Percentiles rank a stretch among this genome's conserved stretches.
Evolutionary conservation across 2,329 filamentous ascomycete genomes (phyloP).

Genomic region (Macrophomina phaseolina): DNA sequence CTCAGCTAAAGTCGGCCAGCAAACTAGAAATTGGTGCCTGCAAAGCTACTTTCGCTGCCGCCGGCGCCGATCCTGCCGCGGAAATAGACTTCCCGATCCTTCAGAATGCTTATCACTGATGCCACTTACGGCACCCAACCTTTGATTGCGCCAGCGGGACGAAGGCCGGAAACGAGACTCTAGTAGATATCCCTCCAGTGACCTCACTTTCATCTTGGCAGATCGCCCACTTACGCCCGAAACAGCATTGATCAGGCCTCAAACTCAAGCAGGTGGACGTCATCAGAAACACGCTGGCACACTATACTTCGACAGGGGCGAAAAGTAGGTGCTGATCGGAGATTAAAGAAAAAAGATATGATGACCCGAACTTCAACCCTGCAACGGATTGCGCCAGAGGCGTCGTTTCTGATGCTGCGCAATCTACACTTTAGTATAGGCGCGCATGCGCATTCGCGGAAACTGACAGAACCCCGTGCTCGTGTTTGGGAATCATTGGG

Average conservation of each 20-base stretch:
- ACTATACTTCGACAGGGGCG: not conserved
- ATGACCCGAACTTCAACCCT: not conserved
- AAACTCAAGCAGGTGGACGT: not conserved
- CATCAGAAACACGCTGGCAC: not conserved
- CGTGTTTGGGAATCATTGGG: not conserved
- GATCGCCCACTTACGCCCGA: not conserved
- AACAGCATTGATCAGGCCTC: not conserved
- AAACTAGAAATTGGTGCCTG: too few relatives aligned
- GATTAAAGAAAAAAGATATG: not conserved
- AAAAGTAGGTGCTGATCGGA: conserved; percentile 8
- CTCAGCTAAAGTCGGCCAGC: too few relatives aligned
- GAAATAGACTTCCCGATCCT: too few relatives aligned
- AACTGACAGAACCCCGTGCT: not conserved
- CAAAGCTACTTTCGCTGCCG: too few relatives aligned
- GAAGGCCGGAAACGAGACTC: not conserved
- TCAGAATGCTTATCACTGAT: too few relatives aligned
- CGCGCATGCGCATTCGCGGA: not conserved
- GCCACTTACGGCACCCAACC: too few relatives aligned
- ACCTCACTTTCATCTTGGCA: not conserved
- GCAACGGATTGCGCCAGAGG: too few relatives aligned
- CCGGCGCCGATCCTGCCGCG: too few relatives aligned
- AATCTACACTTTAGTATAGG: not conserved
- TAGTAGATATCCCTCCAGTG: not conserved
- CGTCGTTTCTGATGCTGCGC: not conserved
- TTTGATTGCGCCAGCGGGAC: not conserved